Conservation (phyloP, 2,329 filamentous ascomycete species). For the Fusarium mexicanum region DNA sequence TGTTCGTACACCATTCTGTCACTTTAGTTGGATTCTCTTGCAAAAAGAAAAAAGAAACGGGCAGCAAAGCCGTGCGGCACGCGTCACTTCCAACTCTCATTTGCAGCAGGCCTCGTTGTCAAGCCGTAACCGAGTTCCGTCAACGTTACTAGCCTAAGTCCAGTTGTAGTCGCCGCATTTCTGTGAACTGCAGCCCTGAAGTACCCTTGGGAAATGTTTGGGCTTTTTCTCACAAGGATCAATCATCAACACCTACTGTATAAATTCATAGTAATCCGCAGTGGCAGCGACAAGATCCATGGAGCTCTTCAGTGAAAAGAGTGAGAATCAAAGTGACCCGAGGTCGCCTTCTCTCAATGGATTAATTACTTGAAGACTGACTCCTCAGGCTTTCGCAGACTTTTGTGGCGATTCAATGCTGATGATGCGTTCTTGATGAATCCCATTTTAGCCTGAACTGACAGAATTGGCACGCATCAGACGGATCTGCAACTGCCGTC, state of each 20-base stretch:
- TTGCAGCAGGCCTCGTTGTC: neutral
- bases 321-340: neutral
- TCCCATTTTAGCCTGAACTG: neutral
- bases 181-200: neutral
- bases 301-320: neutral
- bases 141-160: neutral
- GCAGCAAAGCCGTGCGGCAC: too few relatives aligned
- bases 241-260: too few relatives aligned
- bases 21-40: neutral
- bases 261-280: too few relatives aligned
- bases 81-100: neutral
- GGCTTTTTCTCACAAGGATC: too few relatives aligned
- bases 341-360: neutral
- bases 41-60: too few relatives aligned
- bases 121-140: neutral
- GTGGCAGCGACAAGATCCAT: neutral
- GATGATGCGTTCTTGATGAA: neutral
- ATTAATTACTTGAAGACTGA: too few relatives aligned
- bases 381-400: neutral
- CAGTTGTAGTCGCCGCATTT: neutral
- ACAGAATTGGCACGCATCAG: neutral
- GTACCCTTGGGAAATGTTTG: neutral
- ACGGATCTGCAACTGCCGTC: neutral
- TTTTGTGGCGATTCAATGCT: neutral
- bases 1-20: neutral